Conservation (phyloP, 192 early-diverging fungal genomes). For the Mortierella alpina region DNA sequence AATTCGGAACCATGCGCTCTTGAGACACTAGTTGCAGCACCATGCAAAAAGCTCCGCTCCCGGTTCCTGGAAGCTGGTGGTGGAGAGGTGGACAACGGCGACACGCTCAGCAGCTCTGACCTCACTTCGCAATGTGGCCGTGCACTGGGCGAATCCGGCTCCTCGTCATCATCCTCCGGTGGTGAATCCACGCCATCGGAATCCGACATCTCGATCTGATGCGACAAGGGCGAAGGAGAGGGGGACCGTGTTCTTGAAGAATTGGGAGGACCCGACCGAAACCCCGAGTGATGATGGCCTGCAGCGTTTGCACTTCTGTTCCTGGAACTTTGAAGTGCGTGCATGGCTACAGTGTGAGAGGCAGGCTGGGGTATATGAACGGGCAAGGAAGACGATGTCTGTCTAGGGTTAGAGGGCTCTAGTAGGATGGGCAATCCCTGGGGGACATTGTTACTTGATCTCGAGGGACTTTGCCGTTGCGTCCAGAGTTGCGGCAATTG, state of each 20-base stretch:
- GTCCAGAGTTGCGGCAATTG: not conserved
- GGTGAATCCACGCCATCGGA: constrained; percentile 23
- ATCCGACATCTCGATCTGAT: constrained; percentile 20
- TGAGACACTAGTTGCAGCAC: not conserved
- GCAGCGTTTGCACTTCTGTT: not conserved
- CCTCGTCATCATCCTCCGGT: constrained; percentile 14
- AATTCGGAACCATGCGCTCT: not conserved
- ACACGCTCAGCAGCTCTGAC: not conserved
- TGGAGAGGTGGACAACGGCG: not conserved
- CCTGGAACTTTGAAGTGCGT: constrained; percentile 26
- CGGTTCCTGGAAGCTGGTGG: not conserved
- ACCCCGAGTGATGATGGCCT: not conserved
- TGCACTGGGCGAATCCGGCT: not conserved
- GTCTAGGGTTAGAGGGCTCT: not conserved
- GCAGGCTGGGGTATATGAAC: not conserved
- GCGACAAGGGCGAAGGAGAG: constrained; percentile 27
- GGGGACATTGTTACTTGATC: not conserved
- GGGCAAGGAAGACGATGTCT: not conserved
- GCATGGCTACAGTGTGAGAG: constrained; percentile 12
- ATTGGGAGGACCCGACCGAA: not conserved
- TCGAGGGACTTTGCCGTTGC: not conserved
- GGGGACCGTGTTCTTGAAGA: constrained; percentile 20
- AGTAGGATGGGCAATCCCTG: not conserved
- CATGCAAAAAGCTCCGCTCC: not conserved
- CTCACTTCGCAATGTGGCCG: too few species aligned